These are phyloP conservation scores for Terana coerulea DNA, from an alignment of 768 basidiomycete genomes.

Conservation along the genomic window DNA sequence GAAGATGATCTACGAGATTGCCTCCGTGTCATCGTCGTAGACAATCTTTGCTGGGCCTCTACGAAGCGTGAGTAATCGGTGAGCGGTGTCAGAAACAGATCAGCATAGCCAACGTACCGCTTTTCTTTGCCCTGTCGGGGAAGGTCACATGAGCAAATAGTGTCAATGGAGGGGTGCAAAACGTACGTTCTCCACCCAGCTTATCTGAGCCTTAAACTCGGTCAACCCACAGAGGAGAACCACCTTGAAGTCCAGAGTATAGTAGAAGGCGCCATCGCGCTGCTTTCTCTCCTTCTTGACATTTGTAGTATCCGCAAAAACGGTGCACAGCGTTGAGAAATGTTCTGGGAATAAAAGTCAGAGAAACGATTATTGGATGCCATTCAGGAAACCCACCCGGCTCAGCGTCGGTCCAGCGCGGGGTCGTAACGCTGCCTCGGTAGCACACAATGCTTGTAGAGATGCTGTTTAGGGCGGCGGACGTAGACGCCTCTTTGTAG, in stretches of 20 bases:
- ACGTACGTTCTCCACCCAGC: conserved; percentile 1
- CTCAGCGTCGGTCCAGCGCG: conserved; percentile 33
- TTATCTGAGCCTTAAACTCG: neutral
- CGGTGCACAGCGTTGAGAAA: conserved; percentile 4
- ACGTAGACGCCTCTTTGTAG: conserved; percentile 2
- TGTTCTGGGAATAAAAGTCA: neutral
- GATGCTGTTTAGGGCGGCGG: neutral
- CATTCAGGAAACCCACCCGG: conserved; percentile 21
- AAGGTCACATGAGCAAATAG: neutral
- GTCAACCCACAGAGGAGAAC: conserved; percentile 1
- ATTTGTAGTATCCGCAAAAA: neutral
- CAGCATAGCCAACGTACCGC: neutral
- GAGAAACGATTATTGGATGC: neutral
- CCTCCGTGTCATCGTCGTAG: conserved; percentile 24
- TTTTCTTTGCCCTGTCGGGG: conserved; percentile 1
- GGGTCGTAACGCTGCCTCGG: conserved; percentile 23
- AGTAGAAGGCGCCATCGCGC: neutral
- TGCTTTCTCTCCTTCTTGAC: neutral
- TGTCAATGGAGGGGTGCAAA: neutral
- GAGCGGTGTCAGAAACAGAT: too few species aligned
- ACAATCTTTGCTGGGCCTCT: conserved; percentile 24
- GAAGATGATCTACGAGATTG: neutral
- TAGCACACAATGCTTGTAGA: conserved; percentile 23
- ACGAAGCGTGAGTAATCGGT: neutral
- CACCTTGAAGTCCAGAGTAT: neutral